phyloP scores from a whole-genome alignment of 2,329 filamentous ascomycete species.

The Thelonectria blattea region DNA sequence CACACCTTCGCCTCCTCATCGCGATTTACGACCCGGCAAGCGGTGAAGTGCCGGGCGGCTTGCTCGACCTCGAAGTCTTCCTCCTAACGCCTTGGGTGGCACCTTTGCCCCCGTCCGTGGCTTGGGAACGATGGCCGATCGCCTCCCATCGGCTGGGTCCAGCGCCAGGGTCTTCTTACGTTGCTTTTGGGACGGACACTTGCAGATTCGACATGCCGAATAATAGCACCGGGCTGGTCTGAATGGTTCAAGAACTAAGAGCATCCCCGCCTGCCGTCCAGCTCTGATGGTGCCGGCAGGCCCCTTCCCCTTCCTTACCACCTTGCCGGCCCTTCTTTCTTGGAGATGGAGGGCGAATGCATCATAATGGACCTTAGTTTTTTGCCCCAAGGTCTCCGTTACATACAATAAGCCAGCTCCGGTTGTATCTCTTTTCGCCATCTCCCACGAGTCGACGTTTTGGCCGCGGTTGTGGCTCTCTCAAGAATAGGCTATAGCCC shows the following conservation, averaged over 20 bases:
- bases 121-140: background rate
- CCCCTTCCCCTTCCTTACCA: conserved; percentile 20
- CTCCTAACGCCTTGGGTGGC: background rate
- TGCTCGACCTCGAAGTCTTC: background rate
- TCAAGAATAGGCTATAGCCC: conserved; percentile 23
- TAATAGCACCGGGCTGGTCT: background rate
- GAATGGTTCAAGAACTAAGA: background rate
- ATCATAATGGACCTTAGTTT: conserved; percentile 21
- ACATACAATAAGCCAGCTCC: conserved; percentile 26
- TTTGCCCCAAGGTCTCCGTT: conserved; percentile 32
- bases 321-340: conserved; percentile 17
- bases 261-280: conserved; percentile 18
- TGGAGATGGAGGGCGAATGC: conserved; percentile 27
- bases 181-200: conserved; percentile 1
- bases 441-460: conserved; percentile 21
- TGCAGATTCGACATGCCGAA: background rate
- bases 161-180: background rate
- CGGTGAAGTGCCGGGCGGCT: background rate
- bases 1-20: background rate
- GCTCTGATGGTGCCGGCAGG: conserved; percentile 29
- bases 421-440: conserved; percentile 30
- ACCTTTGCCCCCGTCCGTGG: background rate
- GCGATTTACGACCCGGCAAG: background rate
- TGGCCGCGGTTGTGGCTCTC: conserved; percentile 30
- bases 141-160: background rate